Evolutionary conservation across 108 stramenopile species (phyloP), one percentile per base, ranked within the genome.

Genomic region (Schizochytrium sp.): DNA sequence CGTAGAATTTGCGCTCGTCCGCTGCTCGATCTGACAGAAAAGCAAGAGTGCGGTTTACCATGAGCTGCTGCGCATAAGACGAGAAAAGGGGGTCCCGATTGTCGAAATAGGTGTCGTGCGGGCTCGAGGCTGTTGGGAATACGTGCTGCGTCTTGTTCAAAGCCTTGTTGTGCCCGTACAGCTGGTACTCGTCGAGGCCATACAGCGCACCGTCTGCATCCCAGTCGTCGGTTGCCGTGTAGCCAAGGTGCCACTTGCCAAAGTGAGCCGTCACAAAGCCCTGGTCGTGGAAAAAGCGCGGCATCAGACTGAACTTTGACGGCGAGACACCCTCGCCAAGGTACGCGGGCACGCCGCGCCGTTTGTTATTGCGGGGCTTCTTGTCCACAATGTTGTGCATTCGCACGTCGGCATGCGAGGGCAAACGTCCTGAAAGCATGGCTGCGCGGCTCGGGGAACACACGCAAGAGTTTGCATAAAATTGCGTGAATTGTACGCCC

Each of bases 221-320:
- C 48, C 19, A 83, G 16, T 10, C n/a, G 18, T 12, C 76, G 12
- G 76, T 43, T 6, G 76, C 45, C 6, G 48, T 53, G 76, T 83
- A 83, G n/a, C 48, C 45, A 12, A 83, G 76, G 51, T 83, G 76
- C 76, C 76, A 83, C 51, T 83, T 83, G 45, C 76, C 76, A 83
- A 83, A 83, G 28, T 83, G 76, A 12, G 48, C 76, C 19, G 76
- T 83, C n/a, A 83, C 76, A 28, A 83, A 83, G 76, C 76, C 76
- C 2, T 83, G 45, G 76, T 83, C 76, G 28, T 83, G 76, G 4
- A 83, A 83, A 23, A 83, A 83, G 76, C 76, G 76, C 19, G 76
- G 76, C 14, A 69, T 8, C 10, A 83, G 51, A 12, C 43, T 83
- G 10, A 53, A 12, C n/a, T 6, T 12, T 6, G 45, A 47, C 76